Evolutionary conservation across 2,329 filamentous ascomycete genomes (phyloP), one percentile per base, ranked within the genome.

Genomic region (Verticillium albo-atrum): DNA sequence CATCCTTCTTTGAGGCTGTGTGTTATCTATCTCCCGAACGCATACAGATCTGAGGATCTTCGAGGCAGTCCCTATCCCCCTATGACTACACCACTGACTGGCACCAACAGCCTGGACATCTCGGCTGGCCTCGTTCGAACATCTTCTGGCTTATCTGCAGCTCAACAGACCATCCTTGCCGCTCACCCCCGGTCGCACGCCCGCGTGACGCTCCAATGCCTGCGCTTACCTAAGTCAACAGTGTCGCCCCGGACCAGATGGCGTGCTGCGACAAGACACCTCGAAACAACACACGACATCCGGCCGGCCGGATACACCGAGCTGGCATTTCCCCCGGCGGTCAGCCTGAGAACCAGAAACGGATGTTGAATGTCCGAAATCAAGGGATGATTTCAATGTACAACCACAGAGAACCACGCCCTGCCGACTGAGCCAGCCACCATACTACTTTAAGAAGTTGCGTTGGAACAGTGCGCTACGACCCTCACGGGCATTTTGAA

Each of bases 401-500:
- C 42, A 23, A 23, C n/a, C 42, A 17, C 35, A 20, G 20, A 47
- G 14, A 20, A 10, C 34, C 12, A 37, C 34, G 34, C 34, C 34
- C 34, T 37, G 12, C 14, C 34, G 3, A 15, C 12, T 15, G 6
- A 37, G 34, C 34, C 34, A 37, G 14, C 34, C 14, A 37, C 6
- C 3, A 6, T 17, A 6, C 34, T 37, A 32, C 30, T 10, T 32
- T 32, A 15, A n/a, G 14, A 15, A 37, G 34, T 37, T 15, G 34
- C 4, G 34, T 23, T 9, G 42, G 6, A 30, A 55, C 50, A n/a
- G 12, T n/a, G 2, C 58, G 58, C 15, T 62, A 56, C 56, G 62
- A 62, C 51, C 57, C 58, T 15, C 6, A 60, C 60, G 10, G 60
- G 58, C 27, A 53, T 60, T 27, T 27, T 56, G 51, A 23, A 54